A percentile compares a stretch with the other conserved stretches of the same genome.
These are phyloP conservation scores for Azolla pinnata DNA, from an alignment of 75 land plant species.

Conservation along the genomic window DNA sequence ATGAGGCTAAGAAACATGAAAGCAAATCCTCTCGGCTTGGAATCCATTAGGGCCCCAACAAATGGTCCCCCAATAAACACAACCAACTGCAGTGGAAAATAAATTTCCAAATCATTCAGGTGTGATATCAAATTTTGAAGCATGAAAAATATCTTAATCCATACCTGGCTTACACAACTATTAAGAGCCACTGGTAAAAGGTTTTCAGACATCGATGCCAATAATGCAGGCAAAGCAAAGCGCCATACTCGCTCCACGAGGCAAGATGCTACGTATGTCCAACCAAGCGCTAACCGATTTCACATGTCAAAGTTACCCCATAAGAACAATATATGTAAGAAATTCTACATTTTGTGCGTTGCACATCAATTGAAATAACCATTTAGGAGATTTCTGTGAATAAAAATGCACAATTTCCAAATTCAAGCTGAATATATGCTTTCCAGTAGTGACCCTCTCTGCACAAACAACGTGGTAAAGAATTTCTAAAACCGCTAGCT, in stretches of 20 bases:
- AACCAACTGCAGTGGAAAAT: slow-evolving; percentile 7
- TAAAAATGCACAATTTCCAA: too few relatives aligned
- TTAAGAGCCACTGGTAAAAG: slow-evolving; percentile 12
- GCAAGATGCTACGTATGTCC: slow-evolving; percentile 32
- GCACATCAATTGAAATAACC: too few relatives aligned
- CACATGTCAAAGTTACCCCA: too few relatives aligned
- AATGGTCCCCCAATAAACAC: slow-evolving; percentile 16
- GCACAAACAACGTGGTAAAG: too few relatives aligned
- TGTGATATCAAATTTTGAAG: not conserved
- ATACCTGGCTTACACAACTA: slow-evolving; percentile 18
- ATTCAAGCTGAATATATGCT: too few relatives aligned
- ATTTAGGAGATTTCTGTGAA: too few relatives aligned
- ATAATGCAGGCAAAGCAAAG: slow-evolving; percentile 27
- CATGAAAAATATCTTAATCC: not conserved
- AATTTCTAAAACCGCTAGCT: too few relatives aligned
- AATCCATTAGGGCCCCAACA: slow-evolving; percentile 16
- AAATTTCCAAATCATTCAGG: not conserved
- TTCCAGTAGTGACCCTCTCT: too few relatives aligned
- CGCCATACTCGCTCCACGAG: slow-evolving; percentile 41
- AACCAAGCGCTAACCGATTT: too few relatives aligned
- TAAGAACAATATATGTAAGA: too few relatives aligned
- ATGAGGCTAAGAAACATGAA: slow-evolving; percentile 11
- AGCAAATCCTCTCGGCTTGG: slow-evolving; percentile 9
- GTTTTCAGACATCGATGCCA: slow-evolving; percentile 22
- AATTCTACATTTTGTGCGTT: too few relatives aligned